Conservation (phyloP, 768 basidiomycete species). For the Candolleomyces eurysporus region DNA sequence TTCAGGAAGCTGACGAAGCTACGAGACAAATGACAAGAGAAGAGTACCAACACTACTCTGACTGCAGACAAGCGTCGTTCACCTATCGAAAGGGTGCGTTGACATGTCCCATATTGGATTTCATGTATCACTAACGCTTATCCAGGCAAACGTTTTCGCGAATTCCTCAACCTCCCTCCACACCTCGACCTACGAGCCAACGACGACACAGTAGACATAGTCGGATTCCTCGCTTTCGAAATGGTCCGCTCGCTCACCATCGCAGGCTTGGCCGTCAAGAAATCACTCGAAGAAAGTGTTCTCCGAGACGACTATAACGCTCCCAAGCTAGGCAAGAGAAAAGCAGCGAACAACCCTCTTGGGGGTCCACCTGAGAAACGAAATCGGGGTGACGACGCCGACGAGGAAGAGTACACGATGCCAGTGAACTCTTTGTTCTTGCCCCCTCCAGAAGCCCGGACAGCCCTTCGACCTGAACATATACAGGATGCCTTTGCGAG, state of each 20-base stretch:
- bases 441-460: conserved; percentile 78
- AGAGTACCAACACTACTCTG: conserved; percentile 95
- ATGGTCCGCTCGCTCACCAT: conserved; percentile 93
- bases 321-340: conserved; percentile 69
- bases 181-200: conserved; percentile 87
- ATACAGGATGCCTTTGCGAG: conserved; percentile 89
- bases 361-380: conserved; percentile 52
- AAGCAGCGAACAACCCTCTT: conserved; percentile 37
- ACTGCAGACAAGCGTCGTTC: conserved; percentile 95
- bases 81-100: conserved; percentile 89
- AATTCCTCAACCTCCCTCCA: conserved; percentile 86
- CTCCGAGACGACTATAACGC: conserved; percentile 65
- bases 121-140: not conserved
- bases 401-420: conserved; percentile 62
- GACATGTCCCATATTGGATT: not conserved
- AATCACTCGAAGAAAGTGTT: conserved; percentile 69
- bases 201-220: conserved; percentile 94
- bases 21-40: conserved; percentile 95
- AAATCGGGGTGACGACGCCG: conserved; percentile 58
- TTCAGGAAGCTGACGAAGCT: conserved; percentile 91
- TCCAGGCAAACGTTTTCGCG: conserved; percentile 88
- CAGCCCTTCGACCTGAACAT: conserved; percentile 77
- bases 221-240: conserved; percentile 96
- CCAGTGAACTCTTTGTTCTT: conserved; percentile 76
- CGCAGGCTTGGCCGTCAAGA: conserved; percentile 83